These are phyloP conservation scores for Aspergillus sp. DNA, from an alignment of 2,329 filamentous ascomycete species.

Conservation along the genomic window DNA sequence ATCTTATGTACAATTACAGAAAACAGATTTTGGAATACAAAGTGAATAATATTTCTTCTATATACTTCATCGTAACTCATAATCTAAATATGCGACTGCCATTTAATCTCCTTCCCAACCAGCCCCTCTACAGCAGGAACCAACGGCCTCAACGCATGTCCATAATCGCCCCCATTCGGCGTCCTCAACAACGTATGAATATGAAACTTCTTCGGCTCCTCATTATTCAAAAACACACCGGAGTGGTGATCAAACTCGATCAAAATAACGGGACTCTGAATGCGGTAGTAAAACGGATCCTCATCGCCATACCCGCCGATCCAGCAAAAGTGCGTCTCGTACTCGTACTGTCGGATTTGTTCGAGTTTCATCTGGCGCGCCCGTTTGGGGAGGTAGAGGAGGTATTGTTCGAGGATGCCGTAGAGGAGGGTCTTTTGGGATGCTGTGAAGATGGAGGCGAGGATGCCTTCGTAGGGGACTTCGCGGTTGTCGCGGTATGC, in stretches of 20 bases:
- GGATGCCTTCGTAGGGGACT: slow-evolving; percentile 68
- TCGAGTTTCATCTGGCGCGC: slow-evolving; percentile 53
- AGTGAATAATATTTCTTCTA: not conserved
- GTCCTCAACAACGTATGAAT: slow-evolving; percentile 69
- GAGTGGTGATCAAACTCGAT: slow-evolving; percentile 78
- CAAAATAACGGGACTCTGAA: slow-evolving; percentile 71
- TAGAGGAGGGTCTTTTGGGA: slow-evolving; percentile 53
- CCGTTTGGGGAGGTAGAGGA: slow-evolving; percentile 60
- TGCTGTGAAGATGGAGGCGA: slow-evolving; percentile 40
- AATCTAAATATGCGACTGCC: slow-evolving; percentile 12
- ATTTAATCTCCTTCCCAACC: slow-evolving; percentile 33
- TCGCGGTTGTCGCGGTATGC: slow-evolving; percentile 74
- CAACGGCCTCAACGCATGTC: slow-evolving; percentile 46
- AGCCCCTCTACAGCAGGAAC: slow-evolving; percentile 31
- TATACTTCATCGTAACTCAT: not conserved
- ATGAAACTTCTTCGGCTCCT: slow-evolving; percentile 70
- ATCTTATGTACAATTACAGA: too few species aligned
- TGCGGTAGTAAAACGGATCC: slow-evolving; percentile 72
- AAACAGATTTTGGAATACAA: too few species aligned
- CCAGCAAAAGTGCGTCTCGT: slow-evolving; percentile 74
- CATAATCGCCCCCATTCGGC: slow-evolving; percentile 74
- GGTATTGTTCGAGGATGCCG: slow-evolving; percentile 58
- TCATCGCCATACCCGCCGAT: slow-evolving; percentile 64
- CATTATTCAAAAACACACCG: slow-evolving; percentile 70
- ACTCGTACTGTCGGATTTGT: slow-evolving; percentile 51